Evolutionary conservation across 129 eudicot genomes (phyloP).

Genomic region (Mikania micrantha): DNA sequence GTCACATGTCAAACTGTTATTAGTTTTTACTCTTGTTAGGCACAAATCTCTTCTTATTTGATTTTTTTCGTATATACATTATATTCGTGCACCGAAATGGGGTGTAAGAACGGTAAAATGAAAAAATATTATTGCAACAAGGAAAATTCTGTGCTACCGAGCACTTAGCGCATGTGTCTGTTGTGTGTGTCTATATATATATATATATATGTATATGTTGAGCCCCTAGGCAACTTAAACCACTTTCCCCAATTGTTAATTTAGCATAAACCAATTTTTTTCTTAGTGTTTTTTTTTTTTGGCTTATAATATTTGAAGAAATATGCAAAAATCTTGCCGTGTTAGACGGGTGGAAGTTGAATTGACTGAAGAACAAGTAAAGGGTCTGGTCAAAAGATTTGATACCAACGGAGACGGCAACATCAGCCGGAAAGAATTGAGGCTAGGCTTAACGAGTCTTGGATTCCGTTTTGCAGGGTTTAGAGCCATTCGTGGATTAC

Average conservation of each 20-base stretch:
- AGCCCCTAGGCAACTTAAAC: background rate
- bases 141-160: too few species aligned
- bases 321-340: background rate
- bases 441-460: slow-evolving; percentile 31
- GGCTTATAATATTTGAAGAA: background rate
- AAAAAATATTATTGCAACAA: too few species aligned
- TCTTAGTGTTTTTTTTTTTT: too few species aligned
- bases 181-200: too few species aligned
- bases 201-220: background rate
- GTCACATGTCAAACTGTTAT: too few species aligned
- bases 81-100: too few species aligned
- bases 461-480: slow-evolving; percentile 22
- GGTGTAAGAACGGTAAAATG: too few species aligned
- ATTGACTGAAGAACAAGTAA: slow-evolving; percentile 24
- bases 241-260: slow-evolving; percentile 3
- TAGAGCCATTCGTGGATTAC: slow-evolving; percentile 28
- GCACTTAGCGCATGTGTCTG: too few species aligned
- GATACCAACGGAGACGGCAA: slow-evolving; percentile 39
- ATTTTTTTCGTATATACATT: too few species aligned
- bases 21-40: too few species aligned
- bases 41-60: too few species aligned
- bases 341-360: slow-evolving; percentile 8
- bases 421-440: slow-evolving; percentile 29
- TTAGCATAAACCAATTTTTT: background rate
- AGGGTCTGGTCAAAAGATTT: slow-evolving; percentile 14